Evolutionary conservation across 768 basidiomycete species (phyloP), one percentile per base, ranked within the genome.

Genomic region (Lactarius hatsudake): DNA sequence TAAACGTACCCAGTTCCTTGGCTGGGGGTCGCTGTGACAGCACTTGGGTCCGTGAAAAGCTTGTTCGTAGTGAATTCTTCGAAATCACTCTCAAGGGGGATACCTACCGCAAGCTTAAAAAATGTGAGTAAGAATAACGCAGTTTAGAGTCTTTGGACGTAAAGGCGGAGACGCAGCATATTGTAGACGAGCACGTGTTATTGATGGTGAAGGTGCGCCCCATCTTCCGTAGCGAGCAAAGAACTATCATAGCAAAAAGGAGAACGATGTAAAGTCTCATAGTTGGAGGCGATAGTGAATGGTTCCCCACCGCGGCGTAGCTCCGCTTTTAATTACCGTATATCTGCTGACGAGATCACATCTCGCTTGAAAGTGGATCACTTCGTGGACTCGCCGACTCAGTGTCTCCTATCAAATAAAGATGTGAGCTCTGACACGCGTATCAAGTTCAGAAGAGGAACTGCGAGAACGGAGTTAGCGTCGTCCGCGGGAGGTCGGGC

Each of bases 101-200:
- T 36, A 36, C 36, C 36, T 10, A 76, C 76, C 61, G 75, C 75
- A 56, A 75, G 76, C 75, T 75, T 76, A 9, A 36, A 36, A 36
- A 36, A 36, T 36, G 36, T 10, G 10, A 36, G 36, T 36, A 9
- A 36, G 36, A 9, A 57, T 54, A 12, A 59, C 34, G 7, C 5
- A 26, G 28, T 28, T 1, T 28, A 28, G 28, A 28, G 28, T 32
- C 0, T 58, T 58, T 30, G 20, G 26, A 9, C 36, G 45, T 57
- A 61, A 30, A 20, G 45, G 38, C 34, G 59, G 23, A 55, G 18
- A 67, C 75, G 28, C 61, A 79, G 80, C 79, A 81, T 59, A 80
- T 76, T 5, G 80, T 80, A 73, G 78, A 81, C 1, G 78, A 76
- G 69, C 79, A 81, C 43, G 69, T 74, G 69, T 81, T 81, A 74